Evolutionary conservation across 2,329 filamentous ascomycete genomes (phyloP).

Genomic region (Ascochyta rabiei): DNA sequence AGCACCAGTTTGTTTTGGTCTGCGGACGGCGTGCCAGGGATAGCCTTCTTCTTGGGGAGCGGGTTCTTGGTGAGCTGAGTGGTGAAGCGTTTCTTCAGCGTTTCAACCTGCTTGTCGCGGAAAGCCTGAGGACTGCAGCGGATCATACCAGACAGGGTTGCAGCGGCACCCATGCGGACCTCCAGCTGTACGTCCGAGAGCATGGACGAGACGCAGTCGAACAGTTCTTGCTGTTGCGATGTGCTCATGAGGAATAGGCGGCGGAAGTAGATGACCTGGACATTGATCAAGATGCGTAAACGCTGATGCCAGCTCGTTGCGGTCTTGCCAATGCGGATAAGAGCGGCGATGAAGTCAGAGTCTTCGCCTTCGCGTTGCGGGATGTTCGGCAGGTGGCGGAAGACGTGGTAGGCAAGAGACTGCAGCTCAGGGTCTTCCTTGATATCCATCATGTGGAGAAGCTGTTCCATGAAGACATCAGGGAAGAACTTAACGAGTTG

Average conservation of each 20-base stretch:
- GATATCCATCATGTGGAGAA: slow-evolving; percentile 99
- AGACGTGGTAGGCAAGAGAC: slow-evolving; percentile 93
- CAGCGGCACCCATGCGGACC: slow-evolving; percentile 89
- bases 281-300: slow-evolving; percentile 92
- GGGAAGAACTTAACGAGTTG: slow-evolving; percentile 92
- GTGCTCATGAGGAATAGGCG: slow-evolving; percentile 84
- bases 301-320: slow-evolving; percentile 94
- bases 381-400: slow-evolving; percentile 93
- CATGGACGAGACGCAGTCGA: slow-evolving; percentile 95
- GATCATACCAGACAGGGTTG: slow-evolving; percentile 96
- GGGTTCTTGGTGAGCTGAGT: slow-evolving; percentile 80
- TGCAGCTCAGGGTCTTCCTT: slow-evolving; percentile 98
- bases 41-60: slow-evolving; percentile 70
- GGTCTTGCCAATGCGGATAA: slow-evolving; percentile 85
- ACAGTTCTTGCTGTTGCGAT: slow-evolving; percentile 77
- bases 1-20: slow-evolving; percentile 79
- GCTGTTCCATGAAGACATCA: slow-evolving; percentile 83
- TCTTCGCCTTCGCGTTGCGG: slow-evolving; percentile 89
- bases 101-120: slow-evolving; percentile 76
- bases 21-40: slow-evolving; percentile 69
- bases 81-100: slow-evolving; percentile 81
- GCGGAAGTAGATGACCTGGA: slow-evolving; percentile 98
- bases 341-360: slow-evolving; percentile 78
- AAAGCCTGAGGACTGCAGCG: slow-evolving; percentile 85
- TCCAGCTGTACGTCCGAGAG: slow-evolving; percentile 89